Conservation (phyloP, 1,284 basidiomycete genomes). For the Athelia sp. region DNA sequence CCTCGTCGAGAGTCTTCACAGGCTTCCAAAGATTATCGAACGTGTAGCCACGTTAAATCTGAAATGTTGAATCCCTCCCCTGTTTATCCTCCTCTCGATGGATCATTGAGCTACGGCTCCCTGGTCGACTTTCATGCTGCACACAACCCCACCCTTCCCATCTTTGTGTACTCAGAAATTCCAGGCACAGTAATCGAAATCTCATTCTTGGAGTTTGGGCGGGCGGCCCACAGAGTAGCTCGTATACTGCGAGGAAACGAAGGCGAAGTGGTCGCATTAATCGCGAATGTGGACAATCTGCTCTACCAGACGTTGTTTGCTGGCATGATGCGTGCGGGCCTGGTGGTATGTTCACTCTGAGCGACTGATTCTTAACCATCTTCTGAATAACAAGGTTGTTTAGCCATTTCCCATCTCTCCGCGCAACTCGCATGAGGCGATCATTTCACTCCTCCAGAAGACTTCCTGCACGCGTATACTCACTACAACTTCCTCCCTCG, state of each 20-base stretch:
- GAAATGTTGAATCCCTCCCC: not conserved
- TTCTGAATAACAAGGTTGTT: not conserved
- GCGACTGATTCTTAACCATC: slow-evolving; percentile 1
- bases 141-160: slow-evolving; percentile 24
- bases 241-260: slow-evolving; percentile 22
- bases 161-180: slow-evolving; percentile 16
- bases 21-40: too few species aligned
- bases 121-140: slow-evolving; percentile 26
- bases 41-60: too few species aligned
- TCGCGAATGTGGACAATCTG: slow-evolving; percentile 24
- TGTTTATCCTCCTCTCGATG: not conserved
- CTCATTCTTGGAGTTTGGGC: slow-evolving; percentile 15
- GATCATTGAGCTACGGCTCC: slow-evolving; percentile 4
- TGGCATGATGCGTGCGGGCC: slow-evolving; percentile 25
- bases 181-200: slow-evolving; percentile 5
- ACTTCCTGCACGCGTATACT: slow-evolving; percentile 19
- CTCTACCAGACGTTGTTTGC: slow-evolving; percentile 25
- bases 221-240: slow-evolving; percentile 27
- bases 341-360: slow-evolving; percentile 13
- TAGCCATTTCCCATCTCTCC: slow-evolving; percentile 31
- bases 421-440: slow-evolving; percentile 19
- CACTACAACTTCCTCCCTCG: slow-evolving; percentile 15
- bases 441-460: slow-evolving; percentile 18
- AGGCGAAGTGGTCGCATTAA: slow-evolving; percentile 24
- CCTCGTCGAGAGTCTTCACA: too few species aligned